phyloP scores from a whole-genome alignment of 2,329 filamentous ascomycete species.

The Ceratocystis eucalypticola region DNA sequence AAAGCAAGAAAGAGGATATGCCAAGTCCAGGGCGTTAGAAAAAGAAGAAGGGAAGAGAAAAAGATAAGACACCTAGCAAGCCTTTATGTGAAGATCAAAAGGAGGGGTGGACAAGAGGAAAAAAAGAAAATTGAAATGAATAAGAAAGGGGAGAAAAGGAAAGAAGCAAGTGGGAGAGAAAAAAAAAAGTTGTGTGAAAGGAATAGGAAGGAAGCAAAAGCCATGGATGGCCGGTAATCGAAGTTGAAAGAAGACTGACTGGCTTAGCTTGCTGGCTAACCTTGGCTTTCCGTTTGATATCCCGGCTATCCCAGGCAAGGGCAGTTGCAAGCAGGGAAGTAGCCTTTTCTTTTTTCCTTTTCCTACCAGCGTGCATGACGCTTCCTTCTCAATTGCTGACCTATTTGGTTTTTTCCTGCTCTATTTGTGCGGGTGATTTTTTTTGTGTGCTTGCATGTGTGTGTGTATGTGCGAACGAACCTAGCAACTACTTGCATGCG shows the following conservation, averaged over 20 bases:
- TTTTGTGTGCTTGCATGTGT: background rate
- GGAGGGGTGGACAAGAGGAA: slow-evolving; percentile 2
- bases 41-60: slow-evolving; percentile 1
- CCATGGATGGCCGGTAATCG: slow-evolving; percentile 7
- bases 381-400: background rate
- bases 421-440: background rate
- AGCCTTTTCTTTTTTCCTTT: background rate
- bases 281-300: background rate
- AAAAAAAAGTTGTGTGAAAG: slow-evolving; percentile 3
- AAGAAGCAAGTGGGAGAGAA: background rate
- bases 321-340: background rate
- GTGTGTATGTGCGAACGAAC: background rate
- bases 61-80: background rate
- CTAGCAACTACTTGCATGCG: background rate
- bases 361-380: background rate
- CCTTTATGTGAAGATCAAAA: background rate
- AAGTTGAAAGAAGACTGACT: background rate
- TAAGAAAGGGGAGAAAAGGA: background rate
- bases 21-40: slow-evolving; percentile 4
- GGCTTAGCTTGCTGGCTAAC: background rate
- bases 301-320: background rate
- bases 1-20: slow-evolving; percentile 4
- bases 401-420: background rate
- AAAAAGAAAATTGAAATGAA: background rate
- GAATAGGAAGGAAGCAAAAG: background rate